These are phyloP conservation scores for Sclerotinia spermophila DNA, from an alignment of 2,329 filamentous ascomycete genomes.

Conservation along the genomic window DNA sequence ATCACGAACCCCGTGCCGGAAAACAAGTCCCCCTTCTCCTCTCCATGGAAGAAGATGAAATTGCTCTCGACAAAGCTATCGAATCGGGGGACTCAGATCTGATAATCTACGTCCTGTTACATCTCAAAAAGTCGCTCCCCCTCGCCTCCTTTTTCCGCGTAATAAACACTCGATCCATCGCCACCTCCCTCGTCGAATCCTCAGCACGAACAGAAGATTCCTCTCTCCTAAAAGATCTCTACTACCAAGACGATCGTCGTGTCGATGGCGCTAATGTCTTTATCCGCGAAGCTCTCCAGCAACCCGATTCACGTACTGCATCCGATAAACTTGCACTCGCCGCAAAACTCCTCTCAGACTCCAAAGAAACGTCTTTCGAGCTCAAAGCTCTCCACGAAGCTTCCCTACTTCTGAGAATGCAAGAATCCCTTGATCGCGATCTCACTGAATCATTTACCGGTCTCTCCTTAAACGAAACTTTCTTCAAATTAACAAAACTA, in stretches of 20 bases:
- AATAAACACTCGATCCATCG: conserved; percentile 80
- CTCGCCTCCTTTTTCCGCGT: conserved; percentile 88
- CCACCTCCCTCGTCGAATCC: conserved; percentile 84
- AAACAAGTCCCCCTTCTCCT: conserved; percentile 91
- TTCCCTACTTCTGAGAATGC: conserved; percentile 73
- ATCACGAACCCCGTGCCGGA: conserved; percentile 91
- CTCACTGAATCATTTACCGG: conserved; percentile 73
- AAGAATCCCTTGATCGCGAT: conserved; percentile 83
- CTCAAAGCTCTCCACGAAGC: conserved; percentile 76
- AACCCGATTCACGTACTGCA: conserved; percentile 65
- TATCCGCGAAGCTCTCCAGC: conserved; percentile 74
- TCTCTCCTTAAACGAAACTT: conserved; percentile 83
- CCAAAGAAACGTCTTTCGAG: conserved; percentile 74
- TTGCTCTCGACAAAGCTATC: conserved; percentile 93
- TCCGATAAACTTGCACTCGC: conserved; percentile 87
- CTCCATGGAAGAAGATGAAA: conserved; percentile 91
- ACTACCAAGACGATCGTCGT: conserved; percentile 93
- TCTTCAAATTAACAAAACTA: conserved; percentile 79
- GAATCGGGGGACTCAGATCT: conserved; percentile 94
- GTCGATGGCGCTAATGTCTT: conserved; percentile 86
- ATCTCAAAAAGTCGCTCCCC: conserved; percentile 85
- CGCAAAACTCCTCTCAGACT: conserved; percentile 76
- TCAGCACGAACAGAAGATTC: conserved; percentile 73
- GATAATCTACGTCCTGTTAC: conserved; percentile 81
- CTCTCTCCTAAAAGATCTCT: conserved; percentile 86